Base-by-base conservation (phyloP, 176 grass and related monocot species). In the Carex pumila region DNA sequence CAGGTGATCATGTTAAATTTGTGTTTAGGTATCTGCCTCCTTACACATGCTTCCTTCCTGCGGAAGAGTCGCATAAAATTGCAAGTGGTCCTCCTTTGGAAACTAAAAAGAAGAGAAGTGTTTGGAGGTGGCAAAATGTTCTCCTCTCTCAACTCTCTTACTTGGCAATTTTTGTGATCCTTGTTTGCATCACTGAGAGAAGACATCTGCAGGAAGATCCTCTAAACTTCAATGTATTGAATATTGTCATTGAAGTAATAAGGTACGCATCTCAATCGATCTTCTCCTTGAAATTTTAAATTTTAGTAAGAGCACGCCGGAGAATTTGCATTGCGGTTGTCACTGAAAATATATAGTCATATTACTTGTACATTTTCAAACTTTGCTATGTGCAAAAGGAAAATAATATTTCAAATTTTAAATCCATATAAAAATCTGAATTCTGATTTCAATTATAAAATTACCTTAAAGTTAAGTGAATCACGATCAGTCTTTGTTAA, bases 151-250 rank as follows among this genome's bases (percentile, higher is more conserved):
- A 89, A 8, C 88, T 90, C 43, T 87, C 92, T 0, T 88, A 80
- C 85, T 19, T 92, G 8, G 71, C 83, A 47, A 85, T 92, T 83
- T 94, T 92, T 75, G 18, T 90, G 54, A 15, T 85, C 45, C 65
- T 92, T 61, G 55, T 94, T 80, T 94, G 90, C 86, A 92, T 92
- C 86, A 90, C 90, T 6, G 92, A 94, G 86, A 83, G 86, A 32
- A 78, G 57, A 45, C 87, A 92, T 36, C 60, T 95, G n/a, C 19
- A 70, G 17, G 22, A 86, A 60, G 90, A 95, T 72, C 88, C 90
- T 2, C 29, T 95, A 36, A 94, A 94, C 77, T 94, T 89, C 78
- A 92, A 83, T 73, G 81, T 90, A 32, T 83, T 88, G 39, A 94
- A 89, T 85, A 88, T 94, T 76, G 65, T 85, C 63, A 50, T 92